These are phyloP conservation scores for Lipomyces spencermartinsiae DNA, from an alignment of 805 yeast genomes.

Conservation along the genomic window DNA sequence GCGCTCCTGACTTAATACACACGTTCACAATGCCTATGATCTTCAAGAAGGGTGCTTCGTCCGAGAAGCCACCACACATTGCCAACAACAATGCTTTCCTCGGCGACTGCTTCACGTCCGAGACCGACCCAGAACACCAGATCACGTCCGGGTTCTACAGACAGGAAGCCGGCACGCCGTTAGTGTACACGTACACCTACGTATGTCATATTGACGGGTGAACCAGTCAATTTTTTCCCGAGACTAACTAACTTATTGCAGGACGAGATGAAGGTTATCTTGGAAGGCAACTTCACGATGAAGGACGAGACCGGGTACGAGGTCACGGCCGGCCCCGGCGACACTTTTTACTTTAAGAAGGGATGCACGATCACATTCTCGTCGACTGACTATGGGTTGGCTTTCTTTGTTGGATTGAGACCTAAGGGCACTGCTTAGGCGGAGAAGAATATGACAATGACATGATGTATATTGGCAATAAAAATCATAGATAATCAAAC, in stretches of 20 bases:
- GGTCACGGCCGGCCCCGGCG: constrained; percentile 66
- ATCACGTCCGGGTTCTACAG: constrained; percentile 72
- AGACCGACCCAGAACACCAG: constrained; percentile 64
- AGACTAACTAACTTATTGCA: constrained; percentile 38
- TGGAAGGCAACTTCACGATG: constrained; percentile 70
- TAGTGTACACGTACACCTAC: constrained; percentile 66
- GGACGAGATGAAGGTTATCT: constrained; percentile 73
- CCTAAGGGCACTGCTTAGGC: constrained; percentile 23
- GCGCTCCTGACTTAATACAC: too few species aligned
- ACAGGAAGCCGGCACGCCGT: constrained; percentile 70
- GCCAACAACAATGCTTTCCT: constrained; percentile 71
- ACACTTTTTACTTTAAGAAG: constrained; percentile 68
- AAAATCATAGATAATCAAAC: too few species aligned
- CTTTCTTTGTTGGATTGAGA: constrained; percentile 66
- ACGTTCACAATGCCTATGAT: constrained; percentile 38
- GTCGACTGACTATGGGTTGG: constrained; percentile 66
- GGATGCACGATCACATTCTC: constrained; percentile 72
- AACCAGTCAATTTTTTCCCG: too few species aligned
- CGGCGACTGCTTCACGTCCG: constrained; percentile 68
- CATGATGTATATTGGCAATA: too few species aligned
- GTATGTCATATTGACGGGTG: too few species aligned
- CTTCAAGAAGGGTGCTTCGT: constrained; percentile 34
- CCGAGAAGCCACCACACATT: constrained; percentile 59
- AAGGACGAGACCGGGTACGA: constrained; percentile 68
- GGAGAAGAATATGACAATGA: background rate